A percentile compares a stretch with the other conserved stretches of the same genome.
These are phyloP conservation scores for Extremus antarcticus DNA, from an alignment of 495 filamentous ascomycete genomes.

Conservation along the genomic window DNA sequence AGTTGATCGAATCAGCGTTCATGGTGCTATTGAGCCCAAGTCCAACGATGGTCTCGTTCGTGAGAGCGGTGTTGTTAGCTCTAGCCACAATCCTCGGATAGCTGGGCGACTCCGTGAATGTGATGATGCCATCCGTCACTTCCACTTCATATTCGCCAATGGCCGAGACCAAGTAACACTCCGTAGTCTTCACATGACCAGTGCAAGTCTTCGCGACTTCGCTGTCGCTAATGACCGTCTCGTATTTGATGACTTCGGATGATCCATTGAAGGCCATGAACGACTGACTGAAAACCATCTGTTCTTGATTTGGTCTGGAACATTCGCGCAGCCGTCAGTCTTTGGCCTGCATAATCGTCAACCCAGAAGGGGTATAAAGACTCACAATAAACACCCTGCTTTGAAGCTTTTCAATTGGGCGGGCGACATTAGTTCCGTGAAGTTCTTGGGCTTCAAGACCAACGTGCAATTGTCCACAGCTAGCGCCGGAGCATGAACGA, in stretches of 20 bases:
- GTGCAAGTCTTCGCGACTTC: conserved; percentile 1
- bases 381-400: not conserved
- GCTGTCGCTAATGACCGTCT: not conserved
- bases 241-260: not conserved
- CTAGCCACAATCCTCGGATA: conserved; percentile 1
- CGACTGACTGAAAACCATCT: not conserved
- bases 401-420: not conserved
- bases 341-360: not conserved
- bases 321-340: not conserved
- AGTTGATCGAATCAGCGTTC: not conserved
- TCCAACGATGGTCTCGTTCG: conserved; percentile 1
- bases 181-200: not conserved
- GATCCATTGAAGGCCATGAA: not conserved
- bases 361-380: no score
- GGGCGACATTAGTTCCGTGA: not conserved
- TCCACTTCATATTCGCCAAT: conserved; percentile 9
- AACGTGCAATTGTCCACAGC: conserved; percentile 4
- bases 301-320: not conserved
- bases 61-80: conserved; percentile 7
- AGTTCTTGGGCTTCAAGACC: not conserved
- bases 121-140: conserved; percentile 5
- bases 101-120: conserved; percentile 8
- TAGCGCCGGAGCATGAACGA: conserved; percentile 4
- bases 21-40: not conserved
- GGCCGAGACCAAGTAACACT: conserved; percentile 4